Conservation (phyloP, 192 early-diverging fungal species). For the Coemansia pectinata region DNA sequence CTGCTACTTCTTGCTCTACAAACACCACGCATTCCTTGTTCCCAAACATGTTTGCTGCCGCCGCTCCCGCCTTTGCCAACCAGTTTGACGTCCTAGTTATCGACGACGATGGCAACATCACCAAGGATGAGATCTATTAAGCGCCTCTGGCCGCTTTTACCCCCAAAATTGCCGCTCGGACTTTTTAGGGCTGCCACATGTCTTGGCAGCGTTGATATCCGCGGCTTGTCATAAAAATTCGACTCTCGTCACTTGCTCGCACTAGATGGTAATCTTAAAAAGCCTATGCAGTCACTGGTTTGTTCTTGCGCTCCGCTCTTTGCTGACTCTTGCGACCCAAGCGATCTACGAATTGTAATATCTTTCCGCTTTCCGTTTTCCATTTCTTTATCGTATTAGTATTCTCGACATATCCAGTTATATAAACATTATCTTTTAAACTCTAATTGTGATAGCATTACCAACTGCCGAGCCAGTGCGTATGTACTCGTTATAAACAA, state of each 20-base stretch:
- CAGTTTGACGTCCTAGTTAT: slow-evolving; percentile 15
- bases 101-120: slow-evolving; percentile 23
- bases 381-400: not conserved
- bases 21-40: not conserved
- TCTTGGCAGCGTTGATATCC: not conserved
- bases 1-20: not conserved
- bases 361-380: not conserved
- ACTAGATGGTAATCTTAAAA: not conserved
- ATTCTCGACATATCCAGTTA: slow-evolving; percentile 7
- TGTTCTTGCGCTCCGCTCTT: not conserved
- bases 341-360: slow-evolving; percentile 11
- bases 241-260: not conserved
- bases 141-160: not conserved
- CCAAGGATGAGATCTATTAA: slow-evolving; percentile 14
- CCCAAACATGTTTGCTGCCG: slow-evolving; percentile 8
- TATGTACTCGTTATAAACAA: not conserved
- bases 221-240: slow-evolving; percentile 11
- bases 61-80: slow-evolving; percentile 12
- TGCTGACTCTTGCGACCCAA: not conserved
- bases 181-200: not conserved
- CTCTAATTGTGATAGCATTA: not conserved
- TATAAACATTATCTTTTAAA: not conserved
- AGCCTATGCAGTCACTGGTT: not conserved
- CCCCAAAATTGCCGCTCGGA: slow-evolving; percentile 4
- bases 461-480: not conserved